Conservation (phyloP, 257 asterid genomes). For the Solanum pinnatisectum region DNA sequence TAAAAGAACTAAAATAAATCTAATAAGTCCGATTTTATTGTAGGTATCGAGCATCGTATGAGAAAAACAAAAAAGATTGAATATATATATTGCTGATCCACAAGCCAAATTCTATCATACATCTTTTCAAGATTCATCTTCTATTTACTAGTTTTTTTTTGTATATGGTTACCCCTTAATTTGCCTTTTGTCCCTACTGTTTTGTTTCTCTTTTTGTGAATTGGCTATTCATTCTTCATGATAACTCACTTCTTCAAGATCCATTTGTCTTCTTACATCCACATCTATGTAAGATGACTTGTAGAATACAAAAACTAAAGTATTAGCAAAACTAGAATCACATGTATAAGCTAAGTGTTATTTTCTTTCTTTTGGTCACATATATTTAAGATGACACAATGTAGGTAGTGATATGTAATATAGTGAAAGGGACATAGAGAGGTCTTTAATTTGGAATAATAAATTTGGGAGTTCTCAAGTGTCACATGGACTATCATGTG, state of each 20-base stretch:
- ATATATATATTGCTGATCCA: not conserved
- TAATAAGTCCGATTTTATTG: not conserved
- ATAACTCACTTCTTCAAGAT: not conserved
- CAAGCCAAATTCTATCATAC: not conserved
- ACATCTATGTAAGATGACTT: not conserved
- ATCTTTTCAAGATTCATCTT: constrained; percentile 17
- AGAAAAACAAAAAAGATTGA: not conserved
- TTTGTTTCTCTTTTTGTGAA: constrained; percentile 2
- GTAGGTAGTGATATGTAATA: not conserved
- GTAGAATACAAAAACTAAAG: not conserved
- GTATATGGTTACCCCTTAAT: not conserved
- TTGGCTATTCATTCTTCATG: constrained; percentile 5
- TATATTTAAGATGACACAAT: not conserved
- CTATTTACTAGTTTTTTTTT: constrained; percentile 4
- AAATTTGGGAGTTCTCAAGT: not conserved
- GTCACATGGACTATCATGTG: constrained; percentile 20
- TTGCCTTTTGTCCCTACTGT: constrained; percentile 17
- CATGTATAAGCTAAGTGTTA: not conserved
- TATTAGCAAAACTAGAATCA: not conserved
- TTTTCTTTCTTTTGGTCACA: not conserved
- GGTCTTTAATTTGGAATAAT: not conserved
- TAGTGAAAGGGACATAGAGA: not conserved
- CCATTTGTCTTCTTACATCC: not conserved
- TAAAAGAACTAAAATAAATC: not conserved
- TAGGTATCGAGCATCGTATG: not conserved